Base-by-base conservation (phyloP, 345 rosid species). In the Chamaenerion angustifolium region DNA sequence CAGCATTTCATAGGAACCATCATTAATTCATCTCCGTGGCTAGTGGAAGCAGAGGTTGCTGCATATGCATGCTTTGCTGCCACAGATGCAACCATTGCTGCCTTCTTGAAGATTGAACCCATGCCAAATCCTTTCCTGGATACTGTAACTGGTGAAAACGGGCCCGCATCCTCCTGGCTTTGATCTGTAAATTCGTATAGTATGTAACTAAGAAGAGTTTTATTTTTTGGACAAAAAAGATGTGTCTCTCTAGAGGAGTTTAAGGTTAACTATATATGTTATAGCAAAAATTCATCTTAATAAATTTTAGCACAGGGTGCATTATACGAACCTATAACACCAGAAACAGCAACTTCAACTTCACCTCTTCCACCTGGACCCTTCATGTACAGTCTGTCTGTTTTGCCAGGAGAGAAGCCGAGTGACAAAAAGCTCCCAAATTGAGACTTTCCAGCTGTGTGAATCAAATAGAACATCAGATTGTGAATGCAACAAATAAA, bases 291-390 rank as follows among this genome's bases (percentile, higher is more conserved):
- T 31, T 31, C 37, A 31, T 31, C 37, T 31, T 31, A 31, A 31
- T 31, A 31, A 5, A 2, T 31, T 31, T 31, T 5, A 31, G 37
- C 37, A 45, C 1, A 27, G 3, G 15, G 40, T 31, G n/a, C 40
- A 46, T 42, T 16, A 48, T 19, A 57, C 55, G 65, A 67, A 80
- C 96, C 95, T 37, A 77, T 66, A 67, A 93, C 86, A 52, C 96
- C 88, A 70, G 99, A 77, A 62, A 93, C 96, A 54, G 99, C 94
- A 40, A 82, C 96, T 76, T 93, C 96, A 54, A 93, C 99, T 71
- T 88, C 95, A 59, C 99, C 99, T 55, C 86, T 83, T 63, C 99
- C 99, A 68, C 95, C 96, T 17, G 95, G 99, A 59, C 96, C 99
- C 62, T 66, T 88, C 99, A 93, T 93, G 72, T 72, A 88, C 31